These are phyloP conservation scores for Taphrina communis DNA, from an alignment of 1,139 yeast species.

Conservation along the genomic window DNA sequence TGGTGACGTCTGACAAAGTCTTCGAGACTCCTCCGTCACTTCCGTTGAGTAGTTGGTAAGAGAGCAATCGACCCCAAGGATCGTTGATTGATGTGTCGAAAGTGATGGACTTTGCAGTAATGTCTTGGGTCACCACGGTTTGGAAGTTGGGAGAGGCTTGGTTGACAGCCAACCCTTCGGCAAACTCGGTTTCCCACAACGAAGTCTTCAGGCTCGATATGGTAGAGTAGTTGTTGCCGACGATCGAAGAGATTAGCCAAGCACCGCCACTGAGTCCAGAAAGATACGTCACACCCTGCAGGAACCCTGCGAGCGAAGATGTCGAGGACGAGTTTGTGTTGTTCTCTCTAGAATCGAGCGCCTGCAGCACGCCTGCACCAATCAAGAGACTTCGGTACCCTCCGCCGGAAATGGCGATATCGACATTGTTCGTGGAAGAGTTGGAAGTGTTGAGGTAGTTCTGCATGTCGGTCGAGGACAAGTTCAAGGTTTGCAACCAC, in stretches of 20 bases:
- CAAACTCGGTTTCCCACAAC: conserved; percentile 34
- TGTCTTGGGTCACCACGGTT: conserved; percentile 60
- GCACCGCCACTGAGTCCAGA: conserved; percentile 84
- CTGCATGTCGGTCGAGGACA: conserved; percentile 17
- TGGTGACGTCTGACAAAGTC: conserved; percentile 70
- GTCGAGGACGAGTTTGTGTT: conserved; percentile 61
- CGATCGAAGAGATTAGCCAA: conserved; percentile 82
- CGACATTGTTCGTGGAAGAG: conserved; percentile 52
- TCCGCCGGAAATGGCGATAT: conserved; percentile 79
- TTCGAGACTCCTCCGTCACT: conserved; percentile 68
- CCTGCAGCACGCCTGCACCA: conserved; percentile 80
- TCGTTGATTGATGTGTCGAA: conserved; percentile 79
- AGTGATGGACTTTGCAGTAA: conserved; percentile 69
- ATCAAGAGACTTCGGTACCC: conserved; percentile 81
- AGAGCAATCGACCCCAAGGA: conserved; percentile 87
- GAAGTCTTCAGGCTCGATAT: conserved; percentile 62
- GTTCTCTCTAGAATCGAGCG: conserved; percentile 65
- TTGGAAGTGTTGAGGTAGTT: conserved; percentile 13
- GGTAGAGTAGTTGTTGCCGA: conserved; percentile 80
- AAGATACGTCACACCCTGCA: conserved; percentile 74
- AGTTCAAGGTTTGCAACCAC: conserved; percentile 23
- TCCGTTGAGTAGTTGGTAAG: conserved; percentile 72
- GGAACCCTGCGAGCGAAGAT: conserved; percentile 76
- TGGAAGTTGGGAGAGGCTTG: conserved; percentile 56
- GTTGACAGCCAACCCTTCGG: conserved; percentile 18